Percentiles rank a stretch among this genome's conserved stretches.
Conservation (phyloP, 495 filamentous ascomycete species). For the Mytilinidion resinicola region DNA sequence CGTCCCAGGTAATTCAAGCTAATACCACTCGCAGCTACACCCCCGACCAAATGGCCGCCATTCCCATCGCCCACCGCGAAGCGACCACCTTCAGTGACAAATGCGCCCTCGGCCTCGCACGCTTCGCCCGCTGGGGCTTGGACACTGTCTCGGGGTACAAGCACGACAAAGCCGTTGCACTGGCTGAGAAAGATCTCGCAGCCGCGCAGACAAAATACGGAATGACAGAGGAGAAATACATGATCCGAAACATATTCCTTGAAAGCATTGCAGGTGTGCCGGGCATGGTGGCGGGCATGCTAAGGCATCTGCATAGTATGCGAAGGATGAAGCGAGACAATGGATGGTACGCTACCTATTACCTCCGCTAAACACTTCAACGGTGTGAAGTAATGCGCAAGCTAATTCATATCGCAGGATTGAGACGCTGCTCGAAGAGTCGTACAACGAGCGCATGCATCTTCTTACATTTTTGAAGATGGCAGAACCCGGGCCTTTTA, state of each 20-base stretch:
- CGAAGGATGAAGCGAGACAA: constrained; percentile 85
- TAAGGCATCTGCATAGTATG: constrained; percentile 78
- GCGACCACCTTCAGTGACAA: constrained; percentile 61
- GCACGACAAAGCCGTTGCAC: constrained; percentile 50
- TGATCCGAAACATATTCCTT: constrained; percentile 83
- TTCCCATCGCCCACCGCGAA: constrained; percentile 61
- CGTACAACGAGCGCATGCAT: constrained; percentile 95
- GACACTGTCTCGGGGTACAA: constrained; percentile 67
- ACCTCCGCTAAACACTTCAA: background rate
- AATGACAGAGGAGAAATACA: constrained; percentile 72
- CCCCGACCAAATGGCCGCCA: constrained; percentile 55
- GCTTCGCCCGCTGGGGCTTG: constrained; percentile 58
- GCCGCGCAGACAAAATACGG: constrained; percentile 42
- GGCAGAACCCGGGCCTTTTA: constrained; percentile 81
- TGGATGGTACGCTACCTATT: constrained; percentile 57
- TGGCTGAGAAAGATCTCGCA: constrained; percentile 37
- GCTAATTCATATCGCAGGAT: constrained; percentile 49
- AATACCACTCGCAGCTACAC: constrained; percentile 44
- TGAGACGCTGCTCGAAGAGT: constrained; percentile 88
- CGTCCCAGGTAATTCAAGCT: constrained; percentile 41
- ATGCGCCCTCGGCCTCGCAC: constrained; percentile 56
- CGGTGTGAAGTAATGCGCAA: background rate
- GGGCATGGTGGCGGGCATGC: constrained; percentile 93
- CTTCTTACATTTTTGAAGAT: constrained; percentile 91
- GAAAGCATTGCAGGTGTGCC: constrained; percentile 93